A percentile compares a stretch with the other conserved stretches of the same genome.
phyloP scores from a whole-genome alignment of 306 rosid species.

The Potentilla sterilis region DNA sequence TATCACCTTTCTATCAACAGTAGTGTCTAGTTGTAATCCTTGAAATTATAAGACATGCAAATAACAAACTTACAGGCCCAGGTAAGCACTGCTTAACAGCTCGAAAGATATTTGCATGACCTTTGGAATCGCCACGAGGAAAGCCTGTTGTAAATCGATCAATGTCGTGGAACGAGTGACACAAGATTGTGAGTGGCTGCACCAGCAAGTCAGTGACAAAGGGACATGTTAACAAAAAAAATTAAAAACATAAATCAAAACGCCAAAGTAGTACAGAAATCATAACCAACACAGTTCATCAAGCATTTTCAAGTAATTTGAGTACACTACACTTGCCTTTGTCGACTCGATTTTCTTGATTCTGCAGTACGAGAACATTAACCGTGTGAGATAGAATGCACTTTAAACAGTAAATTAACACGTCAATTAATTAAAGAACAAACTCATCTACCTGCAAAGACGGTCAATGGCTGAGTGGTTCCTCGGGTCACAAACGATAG shows the following conservation, averaged over 20 bases:
- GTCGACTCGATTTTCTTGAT: conserved; percentile 76
- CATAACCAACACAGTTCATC: background rate
- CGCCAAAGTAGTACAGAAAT: background rate
- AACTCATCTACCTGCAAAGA: conserved; percentile 62
- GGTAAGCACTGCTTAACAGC: conserved; percentile 85
- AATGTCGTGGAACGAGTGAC: conserved; percentile 89
- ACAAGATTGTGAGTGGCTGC: conserved; percentile 93
- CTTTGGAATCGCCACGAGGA: conserved; percentile 89
- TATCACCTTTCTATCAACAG: background rate
- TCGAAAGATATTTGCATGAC: conserved; percentile 73
- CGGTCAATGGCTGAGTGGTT: conserved; percentile 82
- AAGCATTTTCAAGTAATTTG: conserved; percentile 9
- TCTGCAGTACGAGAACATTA: conserved; percentile 50
- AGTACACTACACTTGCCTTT: conserved; percentile 57
- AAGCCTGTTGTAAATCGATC: conserved; percentile 82
- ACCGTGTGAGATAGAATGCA: background rate
- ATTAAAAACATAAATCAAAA: background rate
- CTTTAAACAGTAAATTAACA: background rate
- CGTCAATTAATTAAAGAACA: background rate
- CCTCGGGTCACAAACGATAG: conserved; percentile 77
- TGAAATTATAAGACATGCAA: conserved; percentile 14
- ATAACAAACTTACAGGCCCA: conserved; percentile 82
- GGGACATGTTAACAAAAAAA: background rate
- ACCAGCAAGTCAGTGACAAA: background rate
- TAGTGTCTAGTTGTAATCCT: background rate